phyloP scores from a whole-genome alignment of 1,284 basidiomycete species.

The Fomitopsis pinicola region DNA sequence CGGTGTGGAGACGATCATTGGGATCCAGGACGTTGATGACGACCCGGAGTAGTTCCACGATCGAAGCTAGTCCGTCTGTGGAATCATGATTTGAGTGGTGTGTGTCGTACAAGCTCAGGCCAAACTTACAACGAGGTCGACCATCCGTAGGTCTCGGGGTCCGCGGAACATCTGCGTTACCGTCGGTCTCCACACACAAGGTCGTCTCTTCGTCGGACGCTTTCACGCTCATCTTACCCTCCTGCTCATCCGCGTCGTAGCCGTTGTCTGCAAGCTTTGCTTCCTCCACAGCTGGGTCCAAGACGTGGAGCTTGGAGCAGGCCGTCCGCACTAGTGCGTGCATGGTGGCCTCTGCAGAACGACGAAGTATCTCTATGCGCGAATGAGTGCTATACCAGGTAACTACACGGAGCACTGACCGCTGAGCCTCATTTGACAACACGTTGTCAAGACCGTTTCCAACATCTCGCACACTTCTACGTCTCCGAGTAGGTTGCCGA shows the following conservation, averaged over 20 bases:
- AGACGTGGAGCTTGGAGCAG: constrained; percentile 68
- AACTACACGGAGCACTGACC: constrained; percentile 48
- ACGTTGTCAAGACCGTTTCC: constrained; percentile 96
- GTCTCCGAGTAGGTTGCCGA: constrained; percentile 77
- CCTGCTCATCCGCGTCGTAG: constrained; percentile 48
- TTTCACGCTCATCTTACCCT: constrained; percentile 55
- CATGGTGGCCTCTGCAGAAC: constrained; percentile 94
- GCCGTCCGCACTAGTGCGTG: constrained; percentile 81
- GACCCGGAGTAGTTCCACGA: constrained; percentile 91
- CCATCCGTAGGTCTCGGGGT: not conserved
- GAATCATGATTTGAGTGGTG: not conserved
- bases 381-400: constrained; percentile 7
- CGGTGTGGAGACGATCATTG: constrained; percentile 91
- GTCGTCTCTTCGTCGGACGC: constrained; percentile 1
- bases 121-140: constrained; percentile 15
- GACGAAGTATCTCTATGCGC: constrained; percentile 73
- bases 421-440: constrained; percentile 93
- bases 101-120: not conserved
- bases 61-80: constrained; percentile 86
- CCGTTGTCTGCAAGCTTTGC: constrained; percentile 49
- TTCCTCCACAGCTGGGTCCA: constrained; percentile 69
- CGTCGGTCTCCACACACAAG: not conserved
- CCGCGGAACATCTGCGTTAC: not conserved
- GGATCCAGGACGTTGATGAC: constrained; percentile 95
- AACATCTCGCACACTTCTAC: constrained; percentile 98